A percentile compares a stretch with the other conserved stretches of the same genome.
phyloP scores from a whole-genome alignment of 257 asterid species.

The Cinchona pubescens region DNA sequence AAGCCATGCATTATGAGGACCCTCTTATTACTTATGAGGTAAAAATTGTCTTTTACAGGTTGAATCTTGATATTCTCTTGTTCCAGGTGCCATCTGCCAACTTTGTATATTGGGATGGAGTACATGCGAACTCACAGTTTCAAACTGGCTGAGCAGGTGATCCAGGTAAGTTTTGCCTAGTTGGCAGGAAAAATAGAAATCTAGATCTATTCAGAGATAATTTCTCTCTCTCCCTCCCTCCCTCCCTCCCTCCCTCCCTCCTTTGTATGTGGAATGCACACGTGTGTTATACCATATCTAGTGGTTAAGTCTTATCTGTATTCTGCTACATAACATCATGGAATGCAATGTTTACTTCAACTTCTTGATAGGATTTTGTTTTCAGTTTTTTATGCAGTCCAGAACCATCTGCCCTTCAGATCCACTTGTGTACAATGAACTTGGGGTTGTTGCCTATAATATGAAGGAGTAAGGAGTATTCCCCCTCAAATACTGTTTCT shows the following conservation, averaged over 20 bases:
- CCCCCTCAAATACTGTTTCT: constrained; percentile 10
- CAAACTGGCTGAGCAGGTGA: constrained; percentile 98
- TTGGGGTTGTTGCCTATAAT: constrained; percentile 96
- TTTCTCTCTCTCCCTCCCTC: neutral
- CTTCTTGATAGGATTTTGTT: constrained; percentile 16
- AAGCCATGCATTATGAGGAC: neutral
- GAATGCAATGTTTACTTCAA: neutral
- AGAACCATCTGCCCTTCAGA: constrained; percentile 78
- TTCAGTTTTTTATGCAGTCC: constrained; percentile 98
- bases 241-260: no score
- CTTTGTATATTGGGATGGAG: constrained; percentile 96
- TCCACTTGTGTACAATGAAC: constrained; percentile 96
- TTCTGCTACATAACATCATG: neutral
- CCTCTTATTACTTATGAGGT: no score
- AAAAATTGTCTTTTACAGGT: constrained; percentile 24
- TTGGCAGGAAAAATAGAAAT: constrained; percentile 8
- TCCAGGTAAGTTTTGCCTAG: no score
- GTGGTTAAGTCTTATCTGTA: neutral
- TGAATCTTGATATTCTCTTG: constrained; percentile 31
- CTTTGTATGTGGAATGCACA: neutral
- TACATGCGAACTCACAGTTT: constrained; percentile 97
- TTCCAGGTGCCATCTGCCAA: constrained; percentile 94
- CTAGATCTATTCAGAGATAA: neutral
- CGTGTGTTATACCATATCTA: neutral
- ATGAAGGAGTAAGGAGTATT: constrained; percentile 87